phyloP scores from a whole-genome alignment of 169 alveolate species.

The Babesia sp. region DNA sequence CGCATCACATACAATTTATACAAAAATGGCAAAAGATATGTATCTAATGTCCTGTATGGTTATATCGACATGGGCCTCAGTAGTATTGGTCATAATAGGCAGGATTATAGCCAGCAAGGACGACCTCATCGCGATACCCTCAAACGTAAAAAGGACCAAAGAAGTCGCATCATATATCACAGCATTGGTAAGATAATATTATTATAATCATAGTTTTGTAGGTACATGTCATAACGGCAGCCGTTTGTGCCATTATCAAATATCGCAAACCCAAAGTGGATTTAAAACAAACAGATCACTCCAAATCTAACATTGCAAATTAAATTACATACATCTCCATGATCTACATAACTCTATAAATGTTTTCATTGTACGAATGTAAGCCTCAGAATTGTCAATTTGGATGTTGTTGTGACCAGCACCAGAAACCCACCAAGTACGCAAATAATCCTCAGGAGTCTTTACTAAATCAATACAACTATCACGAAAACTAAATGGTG shows the following conservation, averaged over 20 bases:
- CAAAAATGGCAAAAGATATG: slow-evolving; percentile 8
- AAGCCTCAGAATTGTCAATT: slow-evolving; percentile 50
- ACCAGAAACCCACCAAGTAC: slow-evolving; percentile 78
- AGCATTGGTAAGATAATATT: slow-evolving; percentile 41
- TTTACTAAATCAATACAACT: background rate
- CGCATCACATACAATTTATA: background rate
- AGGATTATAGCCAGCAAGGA: slow-evolving; percentile 21
- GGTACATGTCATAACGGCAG: slow-evolving; percentile 24
- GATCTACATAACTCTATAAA: slow-evolving; percentile 55
- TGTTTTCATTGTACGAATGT: slow-evolving; percentile 57
- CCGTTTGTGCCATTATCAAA: slow-evolving; percentile 29
- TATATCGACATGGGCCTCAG: slow-evolving; percentile 26
- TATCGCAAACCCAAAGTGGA: slow-evolving; percentile 14
- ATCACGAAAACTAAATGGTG: no score
- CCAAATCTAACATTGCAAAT: background rate
- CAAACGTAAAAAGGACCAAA: slow-evolving; percentile 29
- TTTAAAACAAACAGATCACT: background rate
- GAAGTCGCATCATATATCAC: slow-evolving; percentile 58
- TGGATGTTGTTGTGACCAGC: slow-evolving; percentile 79
- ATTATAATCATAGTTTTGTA: background rate
- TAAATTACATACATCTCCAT: slow-evolving; percentile 7
- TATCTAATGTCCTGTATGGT: slow-evolving; percentile 32
- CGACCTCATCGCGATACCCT: slow-evolving; percentile 31
- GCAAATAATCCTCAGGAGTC: slow-evolving; percentile 52
- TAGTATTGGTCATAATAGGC: slow-evolving; percentile 45